phyloP scores from a whole-genome alignment of 805 yeast genomes.

The Monosporozyma unispora region DNA sequence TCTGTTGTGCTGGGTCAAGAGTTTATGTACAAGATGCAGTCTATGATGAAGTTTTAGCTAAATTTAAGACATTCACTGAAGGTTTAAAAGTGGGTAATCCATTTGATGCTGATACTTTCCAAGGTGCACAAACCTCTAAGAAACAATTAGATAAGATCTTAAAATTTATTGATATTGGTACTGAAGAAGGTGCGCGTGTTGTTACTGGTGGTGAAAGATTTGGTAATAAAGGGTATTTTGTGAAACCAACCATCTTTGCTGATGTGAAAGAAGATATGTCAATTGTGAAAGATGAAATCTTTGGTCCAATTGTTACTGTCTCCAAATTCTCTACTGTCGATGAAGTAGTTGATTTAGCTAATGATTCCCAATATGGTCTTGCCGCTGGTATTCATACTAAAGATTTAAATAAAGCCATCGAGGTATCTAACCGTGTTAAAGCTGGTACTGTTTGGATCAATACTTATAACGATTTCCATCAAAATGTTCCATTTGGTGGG shows the following conservation, averaged over 20 bases:
- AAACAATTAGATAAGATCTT: slow-evolving; percentile 72
- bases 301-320: slow-evolving; percentile 87
- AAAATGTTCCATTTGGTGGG: slow-evolving; percentile 87
- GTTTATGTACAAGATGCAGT: slow-evolving; percentile 77
- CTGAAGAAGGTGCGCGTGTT: slow-evolving; percentile 73
- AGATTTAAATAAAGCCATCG: slow-evolving; percentile 64
- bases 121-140: slow-evolving; percentile 89
- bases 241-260: slow-evolving; percentile 67
- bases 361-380: slow-evolving; percentile 75
- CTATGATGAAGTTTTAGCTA: slow-evolving; percentile 65
- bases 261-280: slow-evolving; percentile 59
- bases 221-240: slow-evolving; percentile 54
- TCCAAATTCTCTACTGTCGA: slow-evolving; percentile 75
- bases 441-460: slow-evolving; percentile 93
- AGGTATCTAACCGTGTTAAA: slow-evolving; percentile 62
- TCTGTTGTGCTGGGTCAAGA: slow-evolving; percentile 92
- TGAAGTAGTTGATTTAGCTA: slow-evolving; percentile 70
- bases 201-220: slow-evolving; percentile 61
- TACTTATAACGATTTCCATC: slow-evolving; percentile 83
- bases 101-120: slow-evolving; percentile 65
- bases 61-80: slow-evolving; percentile 46
- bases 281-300: slow-evolving; percentile 69
- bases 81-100: slow-evolving; percentile 70
- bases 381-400: slow-evolving; percentile 86
- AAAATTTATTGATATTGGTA: slow-evolving; percentile 66